Percentiles rank a stretch among this genome's conserved stretches.
Evolutionary conservation across 2,329 filamentous ascomycete species (phyloP).

Genomic region (Fusarium duplospermum): DNA sequence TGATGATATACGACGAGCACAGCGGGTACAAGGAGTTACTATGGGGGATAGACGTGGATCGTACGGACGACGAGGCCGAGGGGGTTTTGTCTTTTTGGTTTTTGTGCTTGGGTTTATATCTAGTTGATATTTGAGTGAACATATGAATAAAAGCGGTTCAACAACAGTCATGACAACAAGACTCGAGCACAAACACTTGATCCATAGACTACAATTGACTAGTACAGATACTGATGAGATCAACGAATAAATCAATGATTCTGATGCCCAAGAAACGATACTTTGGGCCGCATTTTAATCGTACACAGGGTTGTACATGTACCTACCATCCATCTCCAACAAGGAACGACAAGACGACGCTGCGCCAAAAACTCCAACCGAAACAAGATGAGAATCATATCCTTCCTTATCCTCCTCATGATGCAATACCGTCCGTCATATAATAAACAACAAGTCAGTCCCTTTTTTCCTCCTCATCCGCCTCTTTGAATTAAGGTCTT

Average conservation of each 20-base stretch:
- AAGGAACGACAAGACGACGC: not conserved
- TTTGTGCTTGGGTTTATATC: not conserved
- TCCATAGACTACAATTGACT: not conserved
- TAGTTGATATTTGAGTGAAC: not conserved
- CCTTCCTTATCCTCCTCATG: conserved; percentile 4
- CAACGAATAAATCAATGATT: not conserved
- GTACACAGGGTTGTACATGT: not conserved
- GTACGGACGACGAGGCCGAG: not conserved
- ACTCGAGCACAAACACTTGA: not conserved
- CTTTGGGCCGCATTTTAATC: not conserved
- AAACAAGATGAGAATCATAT: conserved; percentile 18
- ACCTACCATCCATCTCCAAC: not conserved
- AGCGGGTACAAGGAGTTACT: conserved; percentile 15
- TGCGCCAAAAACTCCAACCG: conserved; percentile 25
- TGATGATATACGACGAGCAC: not conserved
- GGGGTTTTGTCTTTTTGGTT: not conserved
- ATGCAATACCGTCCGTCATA: conserved; percentile 28
- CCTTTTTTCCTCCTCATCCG: not conserved
- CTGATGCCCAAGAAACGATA: not conserved
- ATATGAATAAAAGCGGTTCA: conserved; percentile 4
- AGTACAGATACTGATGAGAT: not conserved
- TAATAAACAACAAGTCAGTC: not conserved
- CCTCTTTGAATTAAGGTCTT: conserved; percentile 1
- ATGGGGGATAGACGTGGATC: not conserved
- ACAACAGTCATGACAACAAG: not conserved